A percentile compares a stretch with the other conserved stretches of the same genome.
These are phyloP conservation scores for Rhinocladiella similis DNA, from an alignment of 2,329 filamentous ascomycete species.

Conservation along the genomic window DNA sequence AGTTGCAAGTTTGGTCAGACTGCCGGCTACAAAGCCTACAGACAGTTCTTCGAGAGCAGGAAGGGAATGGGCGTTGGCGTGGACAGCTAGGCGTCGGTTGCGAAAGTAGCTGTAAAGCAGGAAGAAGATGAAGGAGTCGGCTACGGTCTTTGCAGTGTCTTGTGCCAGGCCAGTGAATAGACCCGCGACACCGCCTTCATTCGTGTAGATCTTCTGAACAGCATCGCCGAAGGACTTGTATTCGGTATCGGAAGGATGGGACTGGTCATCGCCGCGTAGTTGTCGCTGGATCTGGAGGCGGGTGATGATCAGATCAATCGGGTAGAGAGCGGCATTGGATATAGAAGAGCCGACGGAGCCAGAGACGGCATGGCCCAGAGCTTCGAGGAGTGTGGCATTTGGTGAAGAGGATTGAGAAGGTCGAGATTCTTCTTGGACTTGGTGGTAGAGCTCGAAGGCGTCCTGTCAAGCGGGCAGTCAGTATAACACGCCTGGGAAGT, in stretches of 20 bases:
- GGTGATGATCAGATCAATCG: constrained; percentile 77
- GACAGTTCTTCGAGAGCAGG: constrained; percentile 70
- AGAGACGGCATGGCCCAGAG: constrained; percentile 77
- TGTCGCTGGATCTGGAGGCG: constrained; percentile 76
- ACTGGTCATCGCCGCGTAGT: constrained; percentile 41
- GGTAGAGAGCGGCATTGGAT: constrained; percentile 77
- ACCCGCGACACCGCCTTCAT: constrained; percentile 68
- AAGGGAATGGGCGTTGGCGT: constrained; percentile 47
- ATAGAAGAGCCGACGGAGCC: constrained; percentile 76
- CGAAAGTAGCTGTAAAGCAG: constrained; percentile 68
- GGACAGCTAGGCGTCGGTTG: constrained; percentile 41
- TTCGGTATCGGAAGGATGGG: constrained; percentile 42
- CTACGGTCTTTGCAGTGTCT: constrained; percentile 66
- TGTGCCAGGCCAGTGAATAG: constrained; percentile 68
- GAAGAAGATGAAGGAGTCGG: constrained; percentile 84
- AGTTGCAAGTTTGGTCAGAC: constrained; percentile 72
- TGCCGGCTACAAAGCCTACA: constrained; percentile 72
- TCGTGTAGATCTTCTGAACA: constrained; percentile 66
- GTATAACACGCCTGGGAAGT: not conserved
- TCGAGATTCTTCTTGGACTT: constrained; percentile 37
- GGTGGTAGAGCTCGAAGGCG: constrained; percentile 46
- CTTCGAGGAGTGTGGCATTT: constrained; percentile 58
- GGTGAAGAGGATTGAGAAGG: constrained; percentile 34
- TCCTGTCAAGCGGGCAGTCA: constrained; percentile 33
- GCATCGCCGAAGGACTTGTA: constrained; percentile 71